Base-by-base conservation (phyloP, 2,329 filamentous ascomycete genomes). In the Diplocarpon rosae region DNA sequence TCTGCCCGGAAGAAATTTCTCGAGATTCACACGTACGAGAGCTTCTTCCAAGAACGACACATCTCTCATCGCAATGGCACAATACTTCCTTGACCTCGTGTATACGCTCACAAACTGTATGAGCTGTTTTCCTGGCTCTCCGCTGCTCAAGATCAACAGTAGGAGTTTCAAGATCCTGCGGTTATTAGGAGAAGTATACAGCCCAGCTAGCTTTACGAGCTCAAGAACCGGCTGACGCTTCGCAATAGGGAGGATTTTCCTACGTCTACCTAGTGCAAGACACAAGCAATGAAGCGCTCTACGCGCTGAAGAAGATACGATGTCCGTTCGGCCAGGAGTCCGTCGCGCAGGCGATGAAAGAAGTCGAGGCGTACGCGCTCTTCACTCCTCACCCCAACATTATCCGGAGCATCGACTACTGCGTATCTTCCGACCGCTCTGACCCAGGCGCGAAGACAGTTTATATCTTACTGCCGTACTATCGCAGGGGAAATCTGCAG, bases 261-360 rank as follows among this genome's bases (percentile, higher is more conserved):
- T 98, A 96, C 66, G 92, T 98, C 57, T 98, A 98, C 68, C 85
- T 98, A 48, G 92, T 98, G 48, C 85, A 96, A 71, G 89, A 95
- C 65, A 90, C 84, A 38, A 72, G 78, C 43, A 83, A 79, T 42
- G 84, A 85, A 48, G 80, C 90, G 58, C 76, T 95, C 37, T 90
- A 94, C 65, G 92, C 92, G 14, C 80, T 96, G 50, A 98, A 98
- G 68, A 98, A 98, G 75, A 98, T 98, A 65, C 83, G 90, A 62
- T 98, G 92, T 71, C 90, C 92, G 4, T 96, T 98, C 61, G 92
- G 92, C 54, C 84, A 92, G 65, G 92, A 98, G 71, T 95, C 87
- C 20, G 90, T 98, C 47, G 80, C 87, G 54, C 87, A 86, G 63
- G 92, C 92, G 41, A 83, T 96, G 73, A 90, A 90, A 65, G 92